A percentile compares a stretch with the other conserved stretches of the same genome.
Conservation (phyloP, 1,284 basidiomycete genomes). For the Apiotrichum domesticum region DNA sequence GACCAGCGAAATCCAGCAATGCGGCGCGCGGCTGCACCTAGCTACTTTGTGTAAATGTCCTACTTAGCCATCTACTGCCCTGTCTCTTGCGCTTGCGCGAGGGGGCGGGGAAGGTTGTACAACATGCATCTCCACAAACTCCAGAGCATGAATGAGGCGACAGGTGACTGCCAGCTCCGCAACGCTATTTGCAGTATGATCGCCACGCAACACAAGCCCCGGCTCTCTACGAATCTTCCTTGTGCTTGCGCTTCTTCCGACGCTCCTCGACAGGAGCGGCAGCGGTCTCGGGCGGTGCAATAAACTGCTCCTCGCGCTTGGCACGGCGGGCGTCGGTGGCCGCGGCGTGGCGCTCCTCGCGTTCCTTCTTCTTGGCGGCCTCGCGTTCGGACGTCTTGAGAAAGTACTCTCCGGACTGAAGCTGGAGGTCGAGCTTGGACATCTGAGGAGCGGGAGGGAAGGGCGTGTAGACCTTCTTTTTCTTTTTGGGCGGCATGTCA, state of each 20-base stretch:
- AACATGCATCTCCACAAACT: constrained; percentile 19
- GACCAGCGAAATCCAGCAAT: constrained; percentile 52
- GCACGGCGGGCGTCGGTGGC: constrained; percentile 61
- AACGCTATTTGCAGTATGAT: no score
- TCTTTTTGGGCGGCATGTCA: constrained; percentile 39
- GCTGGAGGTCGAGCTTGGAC: constrained; percentile 89
- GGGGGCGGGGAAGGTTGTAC: constrained; percentile 9
- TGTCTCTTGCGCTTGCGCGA: no score
- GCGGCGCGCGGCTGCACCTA: constrained; percentile 28
- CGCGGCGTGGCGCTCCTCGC: constrained; percentile 62
- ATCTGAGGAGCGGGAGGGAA: constrained; percentile 94
- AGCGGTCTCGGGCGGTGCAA: constrained; percentile 68
- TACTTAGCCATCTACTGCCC: not conserved
- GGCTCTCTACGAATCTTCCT: constrained; percentile 1
- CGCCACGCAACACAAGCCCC: no score
- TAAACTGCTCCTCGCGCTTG: constrained; percentile 73
- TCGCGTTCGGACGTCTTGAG: constrained; percentile 64
- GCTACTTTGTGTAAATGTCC: constrained; percentile 18
- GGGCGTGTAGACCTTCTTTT: constrained; percentile 96
- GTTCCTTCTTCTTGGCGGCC: constrained; percentile 34
- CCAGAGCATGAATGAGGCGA: not conserved
- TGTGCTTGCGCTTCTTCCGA: constrained; percentile 53
- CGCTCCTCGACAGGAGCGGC: constrained; percentile 73
- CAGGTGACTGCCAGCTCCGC: no score
- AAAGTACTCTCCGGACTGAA: constrained; percentile 97